phyloP scores from a whole-genome alignment of 2,329 filamentous ascomycete genomes.

The Paecilomyces niveus region DNA sequence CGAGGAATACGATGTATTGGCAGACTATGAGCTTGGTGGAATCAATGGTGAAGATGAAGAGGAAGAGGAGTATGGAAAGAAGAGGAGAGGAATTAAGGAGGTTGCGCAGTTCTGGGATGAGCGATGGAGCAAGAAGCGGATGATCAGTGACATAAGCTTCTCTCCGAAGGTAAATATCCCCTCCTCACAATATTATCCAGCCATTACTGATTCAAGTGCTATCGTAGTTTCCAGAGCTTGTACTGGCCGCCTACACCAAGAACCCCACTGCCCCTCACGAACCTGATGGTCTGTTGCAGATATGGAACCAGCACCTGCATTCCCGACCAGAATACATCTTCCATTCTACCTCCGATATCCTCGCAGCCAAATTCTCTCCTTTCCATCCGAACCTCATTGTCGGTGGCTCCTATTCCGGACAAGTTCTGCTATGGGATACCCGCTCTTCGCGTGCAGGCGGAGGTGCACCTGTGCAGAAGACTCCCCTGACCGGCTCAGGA shows the following conservation, averaged over 20 bases:
- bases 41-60: conserved; percentile 68
- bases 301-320: conserved; percentile 95
- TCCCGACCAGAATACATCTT: conserved; percentile 94
- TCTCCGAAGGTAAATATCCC: conserved; percentile 64
- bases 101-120: conserved; percentile 91
- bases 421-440: conserved; percentile 95
- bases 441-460: conserved; percentile 67
- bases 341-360: conserved; percentile 89
- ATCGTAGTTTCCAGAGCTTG: conserved; percentile 69
- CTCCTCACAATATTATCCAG: not conserved
- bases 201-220: not conserved
- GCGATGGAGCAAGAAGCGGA: conserved; percentile 93
- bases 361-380: conserved; percentile 95
- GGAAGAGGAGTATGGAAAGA: conserved; percentile 54
- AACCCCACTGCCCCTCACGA: conserved; percentile 92
- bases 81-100: conserved; percentile 56
- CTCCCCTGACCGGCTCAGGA: conserved; percentile 85
- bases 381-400: conserved; percentile 96
- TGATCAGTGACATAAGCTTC: conserved; percentile 93
- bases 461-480: conserved; percentile 79
- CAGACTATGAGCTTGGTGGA: conserved; percentile 82
- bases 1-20: conserved; percentile 91
- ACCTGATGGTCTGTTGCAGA: conserved; percentile 84
- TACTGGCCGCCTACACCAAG: conserved; percentile 94
- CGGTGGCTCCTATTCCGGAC: conserved; percentile 91